Evolutionary conservation across 768 basidiomycete species (phyloP), one percentile per base, ranked within the genome.

Genomic region (Porpolomopsis calyptriformis): DNA sequence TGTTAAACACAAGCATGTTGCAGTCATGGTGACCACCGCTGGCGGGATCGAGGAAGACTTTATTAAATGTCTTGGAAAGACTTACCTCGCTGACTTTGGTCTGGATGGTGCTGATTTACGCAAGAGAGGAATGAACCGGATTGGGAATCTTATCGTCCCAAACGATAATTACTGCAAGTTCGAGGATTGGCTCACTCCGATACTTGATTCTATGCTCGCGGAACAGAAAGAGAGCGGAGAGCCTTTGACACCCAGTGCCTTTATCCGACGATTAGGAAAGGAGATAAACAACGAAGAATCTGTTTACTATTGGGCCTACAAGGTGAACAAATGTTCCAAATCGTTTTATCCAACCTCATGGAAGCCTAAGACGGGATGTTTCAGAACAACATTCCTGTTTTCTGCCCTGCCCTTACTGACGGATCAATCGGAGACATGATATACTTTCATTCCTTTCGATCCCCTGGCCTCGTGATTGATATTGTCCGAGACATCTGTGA

Each of bases 111-210:
- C 90, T 4, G 80, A 82, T 47, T 65, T 99, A 46, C 77, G 96
- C 36, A 80, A 71, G 58, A 76, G 77, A 49, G 96, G 96, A n/a
- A 79, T 99, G 76, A 99, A 99, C 57, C 79, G 96, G 27, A 91
- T 98, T 50, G 96, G 96, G 25, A 99, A 99, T 58, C 77, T 99
- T 35, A 68, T 99, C 47, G 80, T 99, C 2, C 96, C 96, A 2
- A 99, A 99, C 59, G 90, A 96, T 56, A 98, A 98, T 60, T 99
- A 99, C 64, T 98, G 96, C 79, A 85, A 87, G 57, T 99, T 98
- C 55, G 96, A 99, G 65, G 94, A 98, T 61, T 99, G 96, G 96
- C 76, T 98, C n/a, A 81, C 79, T 16, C 96, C 96, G 2, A 87
- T 97, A 46, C 75, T 99, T 34, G 85, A 98, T 58, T 58, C 69